Base-by-base conservation (phyloP, 805 yeast genomes). In the Wickerhamomyces bisporus region DNA sequence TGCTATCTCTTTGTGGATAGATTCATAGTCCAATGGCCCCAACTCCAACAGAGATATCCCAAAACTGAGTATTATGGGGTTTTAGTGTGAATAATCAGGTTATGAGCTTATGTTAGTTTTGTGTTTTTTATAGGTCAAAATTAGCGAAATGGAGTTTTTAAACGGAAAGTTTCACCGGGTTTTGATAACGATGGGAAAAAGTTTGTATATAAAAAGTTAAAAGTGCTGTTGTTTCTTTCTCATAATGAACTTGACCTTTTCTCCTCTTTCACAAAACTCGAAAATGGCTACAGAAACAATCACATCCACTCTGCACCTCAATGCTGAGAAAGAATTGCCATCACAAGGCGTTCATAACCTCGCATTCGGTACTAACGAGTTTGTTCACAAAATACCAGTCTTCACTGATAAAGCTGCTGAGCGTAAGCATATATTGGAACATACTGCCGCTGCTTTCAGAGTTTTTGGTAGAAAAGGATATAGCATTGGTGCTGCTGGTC, bases 1-100 rank as follows among this genome's bases (percentile, higher is more conserved):
- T 55, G 91, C 12, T 66, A 83, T 44, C 87, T 87, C 4, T 64
- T 93, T 4, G 68, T 80, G 4, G 84, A 87, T 55, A 66, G 89
- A 17, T 84, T 93, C 43, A 53, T 93, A 1, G 98, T 93, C 8
- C 98, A 93, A 58, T 93, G 98, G 98, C 75, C 75, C 20, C 66
- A 68, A 20, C 64, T 93, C 39, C 67, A 71, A 7, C 44, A 52
- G 16, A 53, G 58, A 38, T 79, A 78, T 50, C 66, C 67, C 15
- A 60, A 86, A 39, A 75, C 86, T 1, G 95, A 86, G 51, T 87
- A 76, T 55, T 69, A 76, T 51, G 97, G 97, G 0, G 71, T 87
- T 8, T 64, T 91, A 33, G 87, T 86, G 1, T 86, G 57, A 59
- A 15, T n/a, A n/a, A n/a, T n/a, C 17, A 8, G 30, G 6, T 27